These are phyloP conservation scores for Cercospora beticola DNA, from an alignment of 2,329 filamentous ascomycete genomes.

Conservation along the genomic window DNA sequence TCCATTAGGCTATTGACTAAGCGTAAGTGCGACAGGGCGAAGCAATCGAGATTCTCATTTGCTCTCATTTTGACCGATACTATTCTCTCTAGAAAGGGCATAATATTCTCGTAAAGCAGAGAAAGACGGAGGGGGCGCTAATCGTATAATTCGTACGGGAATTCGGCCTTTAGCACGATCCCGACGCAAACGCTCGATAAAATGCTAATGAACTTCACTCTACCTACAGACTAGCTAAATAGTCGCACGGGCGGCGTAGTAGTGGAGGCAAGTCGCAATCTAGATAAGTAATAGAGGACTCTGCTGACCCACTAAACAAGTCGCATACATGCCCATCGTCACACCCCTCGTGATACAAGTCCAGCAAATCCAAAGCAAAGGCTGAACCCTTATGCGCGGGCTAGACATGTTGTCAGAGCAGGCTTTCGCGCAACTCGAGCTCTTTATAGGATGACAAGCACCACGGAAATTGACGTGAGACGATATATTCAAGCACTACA, in stretches of 20 bases:
- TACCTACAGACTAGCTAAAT: slow-evolving; percentile 66
- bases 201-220: slow-evolving; percentile 67
- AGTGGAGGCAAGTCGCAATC: slow-evolving; percentile 66
- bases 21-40: too few relatives aligned
- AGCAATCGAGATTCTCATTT: too few relatives aligned
- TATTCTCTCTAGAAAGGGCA: too few relatives aligned
- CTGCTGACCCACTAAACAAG: slow-evolving; percentile 13
- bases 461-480: slow-evolving; percentile 69
- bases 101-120: too few relatives aligned
- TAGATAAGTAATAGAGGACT: slow-evolving; percentile 50
- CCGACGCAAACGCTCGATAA: slow-evolving; percentile 67
- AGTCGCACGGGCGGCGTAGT: slow-evolving; percentile 56
- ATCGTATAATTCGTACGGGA: too few relatives aligned
- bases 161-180: slow-evolving; percentile 61
- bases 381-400: slow-evolving; percentile 77
- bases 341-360: slow-evolving; percentile 71
- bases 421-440: slow-evolving; percentile 76
- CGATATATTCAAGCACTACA: slow-evolving; percentile 51
- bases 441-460: slow-evolving; percentile 72
- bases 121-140: too few relatives aligned
- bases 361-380: slow-evolving; percentile 57
- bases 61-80: too few relatives aligned
- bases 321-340: slow-evolving; percentile 69
- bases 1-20: too few relatives aligned
- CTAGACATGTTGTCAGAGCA: slow-evolving; percentile 75